These are phyloP conservation scores for Venturia asperata DNA, from an alignment of 2,329 filamentous ascomycete species.

Conservation along the genomic window DNA sequence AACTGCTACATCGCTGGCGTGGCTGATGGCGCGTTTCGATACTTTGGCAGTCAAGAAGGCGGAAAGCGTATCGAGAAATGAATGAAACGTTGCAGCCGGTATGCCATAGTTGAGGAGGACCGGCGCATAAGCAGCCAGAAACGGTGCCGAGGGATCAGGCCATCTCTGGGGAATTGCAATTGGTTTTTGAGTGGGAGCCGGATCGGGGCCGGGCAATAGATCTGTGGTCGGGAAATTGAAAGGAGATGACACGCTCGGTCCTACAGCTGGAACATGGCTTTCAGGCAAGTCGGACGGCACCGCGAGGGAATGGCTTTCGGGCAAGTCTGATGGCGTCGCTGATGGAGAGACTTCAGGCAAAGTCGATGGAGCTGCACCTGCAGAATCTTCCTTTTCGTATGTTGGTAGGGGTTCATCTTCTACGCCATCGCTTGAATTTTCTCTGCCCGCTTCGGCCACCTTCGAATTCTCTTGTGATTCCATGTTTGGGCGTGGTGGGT, in stretches of 20 bases:
- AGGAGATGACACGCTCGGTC: slow-evolving; percentile 15
- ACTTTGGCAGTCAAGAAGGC: slow-evolving; percentile 43
- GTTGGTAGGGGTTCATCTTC: slow-evolving; percentile 2
- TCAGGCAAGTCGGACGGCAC: neutral
- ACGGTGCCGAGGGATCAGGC: slow-evolving; percentile 14
- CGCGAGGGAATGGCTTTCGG: neutral
- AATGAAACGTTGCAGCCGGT: slow-evolving; percentile 25
- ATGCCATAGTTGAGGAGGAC: slow-evolving; percentile 18
- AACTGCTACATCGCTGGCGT: slow-evolving; percentile 17
- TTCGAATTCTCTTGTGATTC: neutral
- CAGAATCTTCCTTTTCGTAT: neutral
- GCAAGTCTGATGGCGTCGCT: neutral
- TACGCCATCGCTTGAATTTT: neutral
- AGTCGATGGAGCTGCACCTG: neutral
- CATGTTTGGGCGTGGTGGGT: neutral
- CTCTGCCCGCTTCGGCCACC: slow-evolving; percentile 1
- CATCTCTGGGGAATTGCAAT: slow-evolving; percentile 18
- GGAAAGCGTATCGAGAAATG: slow-evolving; percentile 36
- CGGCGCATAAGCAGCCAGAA: slow-evolving; percentile 16
- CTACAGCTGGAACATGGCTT: neutral
- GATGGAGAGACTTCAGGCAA: neutral
- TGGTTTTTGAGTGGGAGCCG: slow-evolving; percentile 9
- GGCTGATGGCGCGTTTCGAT: slow-evolving; percentile 34
- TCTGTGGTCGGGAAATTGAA: slow-evolving; percentile 18
- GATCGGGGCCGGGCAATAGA: neutral